Conservation (phyloP, 2,329 filamentous ascomycete species). For the Fusarium sp. region DNA sequence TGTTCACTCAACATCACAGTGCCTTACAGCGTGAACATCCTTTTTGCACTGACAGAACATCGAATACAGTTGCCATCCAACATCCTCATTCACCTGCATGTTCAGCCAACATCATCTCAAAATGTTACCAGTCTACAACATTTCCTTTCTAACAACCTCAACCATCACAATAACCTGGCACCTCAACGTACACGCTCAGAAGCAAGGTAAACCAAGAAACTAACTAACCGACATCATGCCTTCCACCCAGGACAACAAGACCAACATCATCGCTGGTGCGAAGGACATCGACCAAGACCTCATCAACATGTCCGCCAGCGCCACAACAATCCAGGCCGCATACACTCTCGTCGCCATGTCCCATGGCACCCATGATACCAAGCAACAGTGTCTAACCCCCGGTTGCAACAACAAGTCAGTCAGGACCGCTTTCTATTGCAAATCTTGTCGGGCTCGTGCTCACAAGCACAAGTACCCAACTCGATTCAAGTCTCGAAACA, state of each 20-base stretch:
- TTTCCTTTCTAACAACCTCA: neutral
- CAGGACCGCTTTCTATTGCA: neutral
- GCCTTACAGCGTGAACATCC: neutral
- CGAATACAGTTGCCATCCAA: neutral
- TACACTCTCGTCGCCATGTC: slow-evolving; percentile 3
- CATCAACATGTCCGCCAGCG: neutral
- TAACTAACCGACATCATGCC: neutral
- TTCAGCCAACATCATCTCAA: neutral
- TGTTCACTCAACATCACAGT: neutral
- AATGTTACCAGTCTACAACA: neutral
- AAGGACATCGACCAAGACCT: neutral
- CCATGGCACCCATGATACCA: neutral
- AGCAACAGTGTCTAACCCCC: neutral
- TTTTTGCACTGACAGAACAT: neutral
- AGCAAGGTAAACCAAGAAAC: neutral
- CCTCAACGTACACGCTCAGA: neutral
- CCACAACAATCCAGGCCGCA: neutral
- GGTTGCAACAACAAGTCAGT: neutral
- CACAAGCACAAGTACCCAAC: neutral
- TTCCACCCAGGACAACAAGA: neutral
- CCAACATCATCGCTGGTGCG: neutral
- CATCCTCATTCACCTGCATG: neutral
- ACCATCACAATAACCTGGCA: neutral
- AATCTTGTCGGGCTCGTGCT: neutral
- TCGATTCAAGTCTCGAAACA: neutral